phyloP scores from a whole-genome alignment of 1,284 basidiomycete genomes.

The Golubevia pallescens region DNA sequence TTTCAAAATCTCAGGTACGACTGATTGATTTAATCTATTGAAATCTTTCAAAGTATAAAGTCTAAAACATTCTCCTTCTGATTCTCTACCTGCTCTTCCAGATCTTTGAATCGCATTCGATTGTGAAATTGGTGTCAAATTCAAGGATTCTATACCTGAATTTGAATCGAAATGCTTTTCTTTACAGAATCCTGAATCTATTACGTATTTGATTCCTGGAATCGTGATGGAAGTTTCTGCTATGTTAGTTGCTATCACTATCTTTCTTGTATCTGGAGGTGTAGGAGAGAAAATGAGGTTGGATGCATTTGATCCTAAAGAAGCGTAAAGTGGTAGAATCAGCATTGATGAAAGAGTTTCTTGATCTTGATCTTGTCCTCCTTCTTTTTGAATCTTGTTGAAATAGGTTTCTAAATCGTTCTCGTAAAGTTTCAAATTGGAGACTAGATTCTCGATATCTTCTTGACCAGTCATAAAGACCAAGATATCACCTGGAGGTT shows the following conservation, averaged over 20 bases:
- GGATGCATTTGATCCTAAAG: conserved; percentile 44
- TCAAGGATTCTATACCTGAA: conserved; percentile 46
- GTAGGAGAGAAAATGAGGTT: conserved; percentile 65
- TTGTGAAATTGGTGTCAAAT: conserved; percentile 45
- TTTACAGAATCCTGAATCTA: conserved; percentile 93
- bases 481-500: conserved; percentile 54
- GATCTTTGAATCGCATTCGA: conserved; percentile 51
- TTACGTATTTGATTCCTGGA: conserved; percentile 90
- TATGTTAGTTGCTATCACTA: conserved; percentile 92
- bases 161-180: conserved; percentile 79
- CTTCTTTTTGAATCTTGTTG: not conserved
- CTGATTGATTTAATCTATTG: conserved; percentile 22
- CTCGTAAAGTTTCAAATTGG: not conserved
- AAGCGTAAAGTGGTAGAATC: conserved; percentile 58
- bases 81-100: conserved; percentile 55
- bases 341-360: conserved; percentile 13
- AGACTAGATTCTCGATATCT: conserved; percentile 53
- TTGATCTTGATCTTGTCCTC: conserved; percentile 1
- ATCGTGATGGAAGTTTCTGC: conserved; percentile 99
- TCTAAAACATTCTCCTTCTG: conserved; percentile 48
- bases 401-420: not conserved
- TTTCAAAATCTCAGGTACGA: conserved; percentile 47
- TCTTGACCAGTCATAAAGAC: conserved; percentile 63
- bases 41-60: conserved; percentile 47
- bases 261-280: conserved; percentile 78